Evolutionary conservation across 208 protist species (phyloP).

Genomic region (Entamoeba invadens): DNA sequence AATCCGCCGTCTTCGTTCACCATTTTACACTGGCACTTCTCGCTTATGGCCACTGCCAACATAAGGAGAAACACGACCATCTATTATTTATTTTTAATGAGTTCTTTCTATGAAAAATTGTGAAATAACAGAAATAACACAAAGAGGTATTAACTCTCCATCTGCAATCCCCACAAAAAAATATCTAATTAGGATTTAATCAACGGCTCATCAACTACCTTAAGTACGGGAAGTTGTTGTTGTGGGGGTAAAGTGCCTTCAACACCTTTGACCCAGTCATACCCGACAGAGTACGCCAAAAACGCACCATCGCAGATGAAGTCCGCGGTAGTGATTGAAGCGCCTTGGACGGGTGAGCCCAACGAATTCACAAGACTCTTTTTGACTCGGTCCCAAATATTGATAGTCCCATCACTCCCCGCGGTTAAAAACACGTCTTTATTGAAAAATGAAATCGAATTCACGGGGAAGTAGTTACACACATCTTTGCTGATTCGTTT

Average conservation of each 20-base stretch:
- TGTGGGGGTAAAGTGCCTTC: not conserved
- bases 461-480: not conserved
- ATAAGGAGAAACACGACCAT: too few species aligned
- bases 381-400: not conserved
- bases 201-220: not conserved
- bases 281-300: not conserved
- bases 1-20: not conserved
- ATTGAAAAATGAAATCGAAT: not conserved
- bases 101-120: not conserved
- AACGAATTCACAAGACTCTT: not conserved
- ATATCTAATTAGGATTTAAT: too few species aligned
- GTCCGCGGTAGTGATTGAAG: not conserved
- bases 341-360: not conserved
- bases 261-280: not conserved
- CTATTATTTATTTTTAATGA: not conserved
- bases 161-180: not conserved
- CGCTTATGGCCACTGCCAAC: too few species aligned
- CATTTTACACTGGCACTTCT: not conserved
- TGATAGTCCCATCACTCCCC: not conserved
- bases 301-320: not conserved
- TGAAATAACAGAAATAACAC: not conserved
- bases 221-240: not conserved
- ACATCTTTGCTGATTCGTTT: not conserved
- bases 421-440: not conserved
- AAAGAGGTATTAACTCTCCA: not conserved